Evolutionary conservation across 1,284 basidiomycete genomes (phyloP).

Genomic region (Rhodotorula sp.): DNA sequence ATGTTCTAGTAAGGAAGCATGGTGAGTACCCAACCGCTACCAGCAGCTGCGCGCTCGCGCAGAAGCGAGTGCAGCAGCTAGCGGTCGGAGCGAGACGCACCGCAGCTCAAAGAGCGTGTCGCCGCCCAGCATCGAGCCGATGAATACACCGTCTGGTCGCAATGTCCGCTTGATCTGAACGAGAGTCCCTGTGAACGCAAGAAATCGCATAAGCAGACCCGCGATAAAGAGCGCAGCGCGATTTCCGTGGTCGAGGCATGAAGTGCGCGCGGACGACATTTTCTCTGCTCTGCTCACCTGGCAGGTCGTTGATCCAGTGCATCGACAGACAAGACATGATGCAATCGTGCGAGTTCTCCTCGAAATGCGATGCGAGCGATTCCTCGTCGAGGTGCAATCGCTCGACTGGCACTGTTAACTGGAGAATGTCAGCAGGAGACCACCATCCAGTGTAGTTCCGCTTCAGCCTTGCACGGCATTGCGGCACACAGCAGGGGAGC

Average conservation of each 20-base stretch:
- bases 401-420: constrained; percentile 64
- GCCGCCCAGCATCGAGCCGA: constrained; percentile 92
- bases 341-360: constrained; percentile 79
- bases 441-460: neutral
- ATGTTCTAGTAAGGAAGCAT: constrained; percentile 56
- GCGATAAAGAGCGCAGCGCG: neutral
- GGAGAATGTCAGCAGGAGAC: neutral
- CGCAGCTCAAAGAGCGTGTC: constrained; percentile 94
- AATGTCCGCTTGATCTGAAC: constrained; percentile 85
- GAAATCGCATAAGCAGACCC: neutral
- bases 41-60: neutral
- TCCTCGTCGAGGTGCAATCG: constrained; percentile 78
- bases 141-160: constrained; percentile 88
- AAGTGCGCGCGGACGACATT: neutral
- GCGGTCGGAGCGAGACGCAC: constrained; percentile 52
- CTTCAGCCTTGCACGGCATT: too few relatives aligned
- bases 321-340: constrained; percentile 87
- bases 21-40: too few relatives aligned
- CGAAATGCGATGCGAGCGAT: constrained; percentile 59
- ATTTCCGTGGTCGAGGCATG: neutral
- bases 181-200: constrained; percentile 64
- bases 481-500: constrained; percentile 24
- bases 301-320: constrained; percentile 98
- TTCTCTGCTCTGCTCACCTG: constrained; percentile 59
- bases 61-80: neutral